Evolutionary conservation across 2,329 filamentous ascomycete species (phyloP), one percentile per base, ranked within the genome.

Genomic region (Keithomyces neogunnii): DNA sequence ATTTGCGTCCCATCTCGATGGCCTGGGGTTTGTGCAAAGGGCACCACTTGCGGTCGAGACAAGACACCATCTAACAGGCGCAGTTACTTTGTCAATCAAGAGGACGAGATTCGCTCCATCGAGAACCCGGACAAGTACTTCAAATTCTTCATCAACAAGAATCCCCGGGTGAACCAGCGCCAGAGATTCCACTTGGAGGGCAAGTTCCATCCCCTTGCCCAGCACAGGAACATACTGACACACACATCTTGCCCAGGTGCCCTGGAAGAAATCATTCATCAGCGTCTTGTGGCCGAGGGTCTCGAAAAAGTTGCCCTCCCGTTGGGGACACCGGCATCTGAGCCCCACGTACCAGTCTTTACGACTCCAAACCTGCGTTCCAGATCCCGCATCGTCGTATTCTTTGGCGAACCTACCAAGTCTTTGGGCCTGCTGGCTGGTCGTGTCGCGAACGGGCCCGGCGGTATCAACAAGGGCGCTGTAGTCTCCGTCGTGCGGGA

Each of bases 11-110:
- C 73, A 87, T 59, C 72, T 97, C 31, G 71, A 81, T 53, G 72
- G 79, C 49, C 81, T 97, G 3, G 91, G 89, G 86, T 92, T 43
- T 28, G 62, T 54, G 10, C 31, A 9, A 44, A 13, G 7, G 13
- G 4, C 13, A 29, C 26, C 9, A 31, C 19, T 19, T 19, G 19
- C 19, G 28, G 29, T 28, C 5, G 8, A 31, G 10, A 13, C 36
- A n/a, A 5, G 3, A 8, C n/a, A 10, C 5, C 2, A n/a, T 45
- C 13, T 50, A 11, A 40, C 8, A 32, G 26, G 5, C 6, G 26
- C 53, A 91, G 89, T 43, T 95, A 90, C 68, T 91, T 88, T 64
- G 69, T 95, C 69, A 90, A 88, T 58, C 76, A 84, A 0, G 68
- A 82, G 0, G 88, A 92, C 58, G 82, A 92, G 61, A 79, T 96